Base-by-base conservation (phyloP, 768 basidiomycete genomes). In the Naganishia friedmannii region DNA sequence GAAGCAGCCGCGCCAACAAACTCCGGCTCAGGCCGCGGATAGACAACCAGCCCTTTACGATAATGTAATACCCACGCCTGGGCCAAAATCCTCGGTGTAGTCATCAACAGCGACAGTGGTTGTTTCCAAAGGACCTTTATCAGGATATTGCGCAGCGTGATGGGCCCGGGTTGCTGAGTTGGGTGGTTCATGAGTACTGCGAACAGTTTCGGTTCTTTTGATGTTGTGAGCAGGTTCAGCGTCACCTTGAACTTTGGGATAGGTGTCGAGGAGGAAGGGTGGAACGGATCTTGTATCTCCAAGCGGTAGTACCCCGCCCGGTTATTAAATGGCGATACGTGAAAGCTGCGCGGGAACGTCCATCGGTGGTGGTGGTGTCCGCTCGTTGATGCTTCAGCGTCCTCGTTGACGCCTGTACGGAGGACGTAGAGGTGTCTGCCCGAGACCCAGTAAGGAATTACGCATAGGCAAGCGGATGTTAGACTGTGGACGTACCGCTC, bases 281-380 rank as follows among this genome's bases (percentile, higher is more conserved):
- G 80, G 53, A 80, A 78, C 4, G 88, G 88, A 13, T 82, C 75
- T 69, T 82, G 82, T 26, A 90, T 75, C 53, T 87, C 84, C 19
- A 89, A 83, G 3, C 81, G 85, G 80, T 90, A 90, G 76, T 83
- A 88, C 0, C 89, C 88, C 28, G 84, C 83, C 3, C 88, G 84
- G 74, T 89, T 87, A 76, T 89, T 90, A 83, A 89, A 90, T 0
- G 89, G 88, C 0, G 88, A 90, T 55, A 90, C 89, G 73, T 90
- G 88, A 76, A 90, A 90, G 71, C 85, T 83, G 29, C 88, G 86
- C 23, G 82, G 83, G 66, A 90, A 86, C 0, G 85, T 87, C 87
- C 89, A 90, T 67, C 87, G 85, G 71, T 88, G 85, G 67, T 87
- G 83, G 71, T 84, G n/a, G n/a, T n/a, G 86, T 0, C 87, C 87